Percentiles rank a stretch among this genome's conserved stretches.
These are phyloP conservation scores for Penicillium cosmopolitanum DNA, from an alignment of 495 filamentous ascomycete genomes.

Conservation along the genomic window DNA sequence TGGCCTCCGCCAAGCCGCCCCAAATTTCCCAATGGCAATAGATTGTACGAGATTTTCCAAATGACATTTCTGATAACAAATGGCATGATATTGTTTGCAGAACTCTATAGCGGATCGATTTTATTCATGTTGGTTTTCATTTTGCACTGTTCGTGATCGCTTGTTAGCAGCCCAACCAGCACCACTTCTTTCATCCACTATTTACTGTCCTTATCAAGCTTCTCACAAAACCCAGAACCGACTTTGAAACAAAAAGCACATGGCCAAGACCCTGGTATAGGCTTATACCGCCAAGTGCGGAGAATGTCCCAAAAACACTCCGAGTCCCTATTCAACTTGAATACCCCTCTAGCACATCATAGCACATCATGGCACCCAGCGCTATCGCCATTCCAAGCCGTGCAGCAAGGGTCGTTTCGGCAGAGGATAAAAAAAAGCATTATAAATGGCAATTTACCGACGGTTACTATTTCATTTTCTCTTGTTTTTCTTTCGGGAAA, in stretches of 20 bases:
- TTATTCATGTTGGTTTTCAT: background rate
- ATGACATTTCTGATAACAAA: too few species aligned
- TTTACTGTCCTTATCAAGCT: too few species aligned
- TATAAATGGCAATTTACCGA: background rate
- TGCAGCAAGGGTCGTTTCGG: background rate
- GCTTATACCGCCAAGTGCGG: constrained; percentile 1
- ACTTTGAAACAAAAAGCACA: too few species aligned
- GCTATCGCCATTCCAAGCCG: constrained; percentile 7
- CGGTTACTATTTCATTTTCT: background rate
- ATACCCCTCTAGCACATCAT: constrained; percentile 14
- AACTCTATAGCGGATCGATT: background rate
- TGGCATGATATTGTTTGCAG: background rate
- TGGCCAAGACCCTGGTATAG: background rate
- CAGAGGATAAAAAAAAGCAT: background rate
- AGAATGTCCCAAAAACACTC: background rate
- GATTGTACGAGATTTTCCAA: background rate
- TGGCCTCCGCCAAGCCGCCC: background rate
- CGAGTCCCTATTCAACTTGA: background rate
- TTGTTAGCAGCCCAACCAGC: too few species aligned
- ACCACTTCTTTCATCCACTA: too few species aligned
- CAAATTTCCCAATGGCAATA: background rate
- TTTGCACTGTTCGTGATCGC: too few species aligned
- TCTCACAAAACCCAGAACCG: too few species aligned
- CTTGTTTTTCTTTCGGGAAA: background rate
- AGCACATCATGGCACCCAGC: constrained; percentile 8